Percentiles rank a stretch among this genome's conserved stretches.
Conservation (phyloP, 768 basidiomycete species). For the Serpula lacrymans region DNA sequence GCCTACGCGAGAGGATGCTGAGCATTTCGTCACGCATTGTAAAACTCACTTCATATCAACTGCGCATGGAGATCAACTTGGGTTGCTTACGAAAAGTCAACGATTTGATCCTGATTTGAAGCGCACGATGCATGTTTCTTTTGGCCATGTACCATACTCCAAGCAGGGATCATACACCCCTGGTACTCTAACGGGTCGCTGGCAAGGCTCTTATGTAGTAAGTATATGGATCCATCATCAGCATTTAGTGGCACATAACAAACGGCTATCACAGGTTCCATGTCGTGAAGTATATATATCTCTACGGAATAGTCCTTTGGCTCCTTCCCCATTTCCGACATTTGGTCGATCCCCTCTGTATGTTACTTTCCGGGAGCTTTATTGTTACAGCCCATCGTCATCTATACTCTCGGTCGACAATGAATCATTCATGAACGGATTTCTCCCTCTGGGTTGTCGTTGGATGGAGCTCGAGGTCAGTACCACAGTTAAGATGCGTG, state of each 20-base stretch:
- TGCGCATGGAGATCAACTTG: constrained; percentile 17
- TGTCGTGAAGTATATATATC: constrained; percentile 34
- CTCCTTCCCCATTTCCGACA: constrained; percentile 32
- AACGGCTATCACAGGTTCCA: constrained; percentile 30
- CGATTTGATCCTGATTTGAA: constrained; percentile 29
- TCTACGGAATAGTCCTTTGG: constrained; percentile 31
- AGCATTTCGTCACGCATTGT: constrained; percentile 40
- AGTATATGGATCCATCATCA: constrained; percentile 9
- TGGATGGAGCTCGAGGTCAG: constrained; percentile 31
- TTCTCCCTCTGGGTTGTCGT: constrained; percentile 39
- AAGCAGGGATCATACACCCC: constrained; percentile 32
- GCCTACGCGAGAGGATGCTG: constrained; percentile 45
- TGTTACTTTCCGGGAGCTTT: constrained; percentile 47
- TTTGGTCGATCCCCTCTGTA: constrained; percentile 46
- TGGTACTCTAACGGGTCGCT: constrained; percentile 44
- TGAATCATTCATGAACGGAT: constrained; percentile 39
- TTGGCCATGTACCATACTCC: constrained; percentile 2
- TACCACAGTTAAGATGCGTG: too few species aligned
- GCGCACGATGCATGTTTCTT: constrained; percentile 16
- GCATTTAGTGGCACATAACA: not conserved
- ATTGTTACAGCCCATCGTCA: constrained; percentile 30
- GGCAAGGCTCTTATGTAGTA: constrained; percentile 50
- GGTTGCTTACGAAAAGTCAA: constrained; percentile 21
- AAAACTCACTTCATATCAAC: constrained; percentile 33
- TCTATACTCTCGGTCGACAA: constrained; percentile 34